Percentiles rank a stretch among this genome's conserved stretches.
These are phyloP conservation scores for Trichoderma atroviride DNA, from an alignment of 2,329 filamentous ascomycete species.

Conservation along the genomic window DNA sequence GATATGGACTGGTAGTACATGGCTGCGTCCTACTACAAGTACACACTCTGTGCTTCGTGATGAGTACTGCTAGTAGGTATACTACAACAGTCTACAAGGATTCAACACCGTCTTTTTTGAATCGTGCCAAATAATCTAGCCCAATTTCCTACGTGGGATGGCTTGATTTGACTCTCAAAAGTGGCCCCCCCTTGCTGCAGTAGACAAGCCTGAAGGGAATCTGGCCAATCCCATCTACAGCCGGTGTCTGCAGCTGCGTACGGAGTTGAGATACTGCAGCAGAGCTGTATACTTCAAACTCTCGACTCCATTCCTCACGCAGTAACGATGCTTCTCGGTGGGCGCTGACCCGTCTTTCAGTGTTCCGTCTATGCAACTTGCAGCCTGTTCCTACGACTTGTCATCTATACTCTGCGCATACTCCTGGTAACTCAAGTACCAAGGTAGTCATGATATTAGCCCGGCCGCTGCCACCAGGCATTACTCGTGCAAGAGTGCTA, in stretches of 20 bases:
- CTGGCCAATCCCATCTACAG: conserved; percentile 4
- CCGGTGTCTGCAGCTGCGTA: neutral
- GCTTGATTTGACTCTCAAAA: conserved; percentile 24
- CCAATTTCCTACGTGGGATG: conserved; percentile 17
- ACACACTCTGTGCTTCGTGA: neutral
- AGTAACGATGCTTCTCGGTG: neutral
- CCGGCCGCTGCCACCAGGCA: neutral
- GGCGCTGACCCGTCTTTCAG: neutral
- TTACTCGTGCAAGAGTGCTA: neutral
- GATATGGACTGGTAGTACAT: neutral
- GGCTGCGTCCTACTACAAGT: neutral
- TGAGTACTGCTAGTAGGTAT: neutral
- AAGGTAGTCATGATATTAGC: neutral
- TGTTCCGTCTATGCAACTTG: neutral
- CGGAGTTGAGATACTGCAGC: conserved; percentile 9
- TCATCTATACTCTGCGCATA: neutral
- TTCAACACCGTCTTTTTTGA: neutral
- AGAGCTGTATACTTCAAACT: conserved; percentile 10
- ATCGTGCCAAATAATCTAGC: neutral
- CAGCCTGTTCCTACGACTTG: neutral
- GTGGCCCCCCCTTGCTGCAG: conserved; percentile 5
- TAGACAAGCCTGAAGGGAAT: neutral
- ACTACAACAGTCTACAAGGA: neutral
- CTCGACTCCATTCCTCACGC: conserved; percentile 1
- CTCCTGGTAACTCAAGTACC: neutral